Conservation (phyloP, 192 early-diverging fungal species). For the Coemansia sp. region DNA sequence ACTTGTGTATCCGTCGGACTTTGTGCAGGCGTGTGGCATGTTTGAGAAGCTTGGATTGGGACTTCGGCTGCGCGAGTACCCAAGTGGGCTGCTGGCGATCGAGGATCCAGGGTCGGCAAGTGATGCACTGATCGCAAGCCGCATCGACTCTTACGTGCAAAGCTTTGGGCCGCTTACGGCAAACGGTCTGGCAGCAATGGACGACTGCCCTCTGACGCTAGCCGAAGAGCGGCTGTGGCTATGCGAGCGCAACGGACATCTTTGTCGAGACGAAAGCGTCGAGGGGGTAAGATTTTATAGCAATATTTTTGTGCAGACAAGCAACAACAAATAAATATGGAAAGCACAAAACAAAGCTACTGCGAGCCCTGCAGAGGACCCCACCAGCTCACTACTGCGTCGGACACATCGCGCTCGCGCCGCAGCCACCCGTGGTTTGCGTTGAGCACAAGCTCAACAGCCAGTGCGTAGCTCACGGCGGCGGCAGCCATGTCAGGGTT, state of each 20-base stretch:
- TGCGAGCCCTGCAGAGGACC: conserved; percentile 10
- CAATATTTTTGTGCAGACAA: background rate
- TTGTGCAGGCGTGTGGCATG: conserved; percentile 71
- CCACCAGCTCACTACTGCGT: conserved; percentile 43
- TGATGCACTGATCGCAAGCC: conserved; percentile 67
- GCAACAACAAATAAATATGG: conserved; percentile 1
- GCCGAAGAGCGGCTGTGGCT: conserved; percentile 60
- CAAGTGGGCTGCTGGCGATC: conserved; percentile 77
- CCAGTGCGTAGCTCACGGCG: conserved; percentile 30
- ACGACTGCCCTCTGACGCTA: conserved; percentile 47
- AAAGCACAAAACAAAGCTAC: background rate
- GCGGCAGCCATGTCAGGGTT: conserved; percentile 9
- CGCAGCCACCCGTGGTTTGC: conserved; percentile 54
- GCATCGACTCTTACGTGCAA: conserved; percentile 57
- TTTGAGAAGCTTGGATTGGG: conserved; percentile 71
- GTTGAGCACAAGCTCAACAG: conserved; percentile 23
- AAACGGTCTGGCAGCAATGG: conserved; percentile 64
- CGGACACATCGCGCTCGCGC: conserved; percentile 47
- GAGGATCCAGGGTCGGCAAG: conserved; percentile 61
- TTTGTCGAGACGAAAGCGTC: conserved; percentile 88
- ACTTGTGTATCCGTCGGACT: conserved; percentile 91
- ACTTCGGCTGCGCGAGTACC: conserved; percentile 73
- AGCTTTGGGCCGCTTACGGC: conserved; percentile 63
- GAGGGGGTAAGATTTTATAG: conserved; percentile 61
- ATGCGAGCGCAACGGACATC: conserved; percentile 70